Conservation (phyloP, 192 early-diverging fungal genomes). For the Umbelopsis ramanniana region DNA sequence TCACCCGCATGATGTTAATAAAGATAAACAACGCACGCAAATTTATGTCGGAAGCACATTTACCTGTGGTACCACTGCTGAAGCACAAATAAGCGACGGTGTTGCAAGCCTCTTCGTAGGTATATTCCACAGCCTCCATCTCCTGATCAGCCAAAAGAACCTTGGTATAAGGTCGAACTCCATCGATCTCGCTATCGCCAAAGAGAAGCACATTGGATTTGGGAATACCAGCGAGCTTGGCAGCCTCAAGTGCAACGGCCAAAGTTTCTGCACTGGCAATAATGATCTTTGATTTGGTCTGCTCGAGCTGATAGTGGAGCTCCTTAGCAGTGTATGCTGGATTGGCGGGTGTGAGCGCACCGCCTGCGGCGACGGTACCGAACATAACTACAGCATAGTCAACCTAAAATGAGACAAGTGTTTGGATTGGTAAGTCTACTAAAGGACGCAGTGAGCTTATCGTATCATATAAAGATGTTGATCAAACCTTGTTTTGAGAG, state of each 20-base stretch:
- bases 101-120: conserved; percentile 29
- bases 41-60: conserved; percentile 32
- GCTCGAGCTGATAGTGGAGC: conserved; percentile 71
- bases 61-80: conserved; percentile 40
- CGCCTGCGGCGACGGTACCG: conserved; percentile 69
- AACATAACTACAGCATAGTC: conserved; percentile 65
- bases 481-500: conserved; percentile 66
- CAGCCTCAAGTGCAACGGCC: conserved; percentile 45
- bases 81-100: conserved; percentile 30
- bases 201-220: conserved; percentile 44
- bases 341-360: conserved; percentile 72
- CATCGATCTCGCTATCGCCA: conserved; percentile 36
- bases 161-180: conserved; percentile 37
- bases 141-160: conserved; percentile 15
- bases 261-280: conserved; percentile 53
- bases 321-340: conserved; percentile 78
- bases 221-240: conserved; percentile 37
- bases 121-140: conserved; percentile 25
- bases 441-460: conserved; percentile 10
- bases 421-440: background rate
- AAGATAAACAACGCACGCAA: conserved; percentile 18
- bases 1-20: background rate
- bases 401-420: conserved; percentile 32
- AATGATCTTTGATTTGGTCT: conserved; percentile 65
- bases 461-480: conserved; percentile 15